Conservation (phyloP, 768 basidiomycete genomes). For the Agrocybe pediades region DNA sequence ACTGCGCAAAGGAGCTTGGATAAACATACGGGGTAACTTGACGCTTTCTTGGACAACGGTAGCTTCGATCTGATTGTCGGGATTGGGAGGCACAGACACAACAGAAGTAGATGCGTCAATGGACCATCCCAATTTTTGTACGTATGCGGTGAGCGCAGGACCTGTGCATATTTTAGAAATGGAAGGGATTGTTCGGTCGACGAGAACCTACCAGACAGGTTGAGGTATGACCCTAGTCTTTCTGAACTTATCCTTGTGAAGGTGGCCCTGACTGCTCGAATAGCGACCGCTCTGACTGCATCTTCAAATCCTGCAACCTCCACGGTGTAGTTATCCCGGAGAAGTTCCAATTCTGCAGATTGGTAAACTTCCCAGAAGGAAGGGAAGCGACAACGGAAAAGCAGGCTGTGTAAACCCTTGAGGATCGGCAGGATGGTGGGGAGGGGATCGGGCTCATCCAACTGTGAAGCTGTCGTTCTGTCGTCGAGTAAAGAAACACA, state of each 20-base stretch:
- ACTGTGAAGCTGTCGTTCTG: conserved; percentile 49
- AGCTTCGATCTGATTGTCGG: conserved; percentile 87
- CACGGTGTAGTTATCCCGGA: conserved; percentile 85
- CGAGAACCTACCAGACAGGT: conserved; percentile 54
- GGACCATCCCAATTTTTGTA: conserved; percentile 69
- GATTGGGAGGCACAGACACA: conserved; percentile 76
- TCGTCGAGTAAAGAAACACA: conserved; percentile 92
- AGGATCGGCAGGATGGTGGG: conserved; percentile 69
- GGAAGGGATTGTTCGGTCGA: background rate
- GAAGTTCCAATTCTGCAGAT: conserved; percentile 66
- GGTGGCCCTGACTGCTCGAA: conserved; percentile 75
- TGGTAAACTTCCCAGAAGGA: conserved; percentile 81
- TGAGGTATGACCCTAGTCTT: conserved; percentile 71
- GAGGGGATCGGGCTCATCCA: conserved; percentile 84
- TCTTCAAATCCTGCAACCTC: conserved; percentile 85
- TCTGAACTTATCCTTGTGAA: conserved; percentile 73
- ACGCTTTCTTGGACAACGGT: conserved; percentile 84
- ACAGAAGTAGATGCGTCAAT: conserved; percentile 53
- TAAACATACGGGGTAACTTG: conserved; percentile 72
- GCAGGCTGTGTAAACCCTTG: conserved; percentile 64
- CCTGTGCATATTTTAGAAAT: conserved; percentile 35
- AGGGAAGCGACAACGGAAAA: conserved; percentile 86
- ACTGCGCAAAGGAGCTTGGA: background rate
- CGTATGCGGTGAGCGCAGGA: conserved; percentile 56
- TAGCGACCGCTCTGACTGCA: conserved; percentile 74